Evolutionary conservation across 345 rosid species (phyloP).

Genomic region (Brassica nigra): DNA sequence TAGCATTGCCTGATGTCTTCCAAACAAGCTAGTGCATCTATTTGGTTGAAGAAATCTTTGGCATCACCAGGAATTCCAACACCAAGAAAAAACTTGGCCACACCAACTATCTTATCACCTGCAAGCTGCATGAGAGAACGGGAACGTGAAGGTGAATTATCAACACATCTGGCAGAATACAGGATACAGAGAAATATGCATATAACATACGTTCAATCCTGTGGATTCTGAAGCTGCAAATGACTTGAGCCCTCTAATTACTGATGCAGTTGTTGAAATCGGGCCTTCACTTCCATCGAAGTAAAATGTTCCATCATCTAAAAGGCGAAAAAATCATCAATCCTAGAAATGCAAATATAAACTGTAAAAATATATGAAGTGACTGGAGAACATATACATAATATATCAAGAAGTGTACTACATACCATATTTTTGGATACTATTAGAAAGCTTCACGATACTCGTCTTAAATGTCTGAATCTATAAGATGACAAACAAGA

Average conservation of each 20-base stretch:
- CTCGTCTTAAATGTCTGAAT: slow-evolving; percentile 61
- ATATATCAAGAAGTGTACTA: slow-evolving; percentile 6
- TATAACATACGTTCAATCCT: slow-evolving; percentile 57
- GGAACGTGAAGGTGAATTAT: slow-evolving; percentile 21
- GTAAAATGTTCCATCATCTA: slow-evolving; percentile 85
- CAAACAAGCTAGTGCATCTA: slow-evolving; percentile 77
- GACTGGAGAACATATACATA: not conserved
- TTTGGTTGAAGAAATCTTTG: slow-evolving; percentile 79
- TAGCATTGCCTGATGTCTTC: slow-evolving; percentile 74
- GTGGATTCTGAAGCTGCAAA: slow-evolving; percentile 64
- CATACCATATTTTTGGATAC: slow-evolving; percentile 79
- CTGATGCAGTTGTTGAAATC: slow-evolving; percentile 79
- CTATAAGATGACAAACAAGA: slow-evolving; percentile 49
- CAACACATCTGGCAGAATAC: slow-evolving; percentile 20
- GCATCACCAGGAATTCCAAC: slow-evolving; percentile 89
- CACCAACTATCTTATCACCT: slow-evolving; percentile 70
- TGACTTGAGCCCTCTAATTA: slow-evolving; percentile 73
- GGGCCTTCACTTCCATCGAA: slow-evolving; percentile 71
- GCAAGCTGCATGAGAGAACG: slow-evolving; percentile 66
- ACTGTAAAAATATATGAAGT: not conserved
- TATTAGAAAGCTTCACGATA: slow-evolving; percentile 79
- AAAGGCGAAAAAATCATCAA: slow-evolving; percentile 16
- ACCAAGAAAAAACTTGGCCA: slow-evolving; percentile 86
- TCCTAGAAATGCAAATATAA: slow-evolving; percentile 2
- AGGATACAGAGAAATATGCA: slow-evolving; percentile 3